Evolutionary conservation across 2,329 filamentous ascomycete genomes (phyloP).

Genomic region (Alternaria panax): DNA sequence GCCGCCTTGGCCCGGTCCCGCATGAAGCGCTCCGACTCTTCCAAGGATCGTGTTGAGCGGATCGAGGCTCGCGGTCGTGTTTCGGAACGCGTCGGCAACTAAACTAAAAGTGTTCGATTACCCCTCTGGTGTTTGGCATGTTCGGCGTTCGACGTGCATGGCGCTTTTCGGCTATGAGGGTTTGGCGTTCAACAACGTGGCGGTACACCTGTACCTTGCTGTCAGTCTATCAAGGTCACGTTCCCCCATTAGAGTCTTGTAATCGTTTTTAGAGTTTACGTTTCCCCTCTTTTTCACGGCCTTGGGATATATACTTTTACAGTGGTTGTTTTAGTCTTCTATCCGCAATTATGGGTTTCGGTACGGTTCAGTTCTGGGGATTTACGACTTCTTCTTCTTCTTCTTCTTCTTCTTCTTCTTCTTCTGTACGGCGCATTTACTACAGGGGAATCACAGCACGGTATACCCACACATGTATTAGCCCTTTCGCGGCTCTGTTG

Average conservation of each 20-base stretch:
- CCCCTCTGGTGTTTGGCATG: neutral
- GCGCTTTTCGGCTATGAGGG: neutral
- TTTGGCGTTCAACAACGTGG: neutral
- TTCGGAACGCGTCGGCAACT: conserved; percentile 22
- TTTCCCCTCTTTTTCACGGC: neutral
- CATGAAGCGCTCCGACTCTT: conserved; percentile 18
- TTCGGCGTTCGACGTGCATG: neutral
- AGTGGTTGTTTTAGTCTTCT: neutral
- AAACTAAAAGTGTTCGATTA: conserved; percentile 17
- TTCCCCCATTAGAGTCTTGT: neutral
- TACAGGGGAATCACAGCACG: conserved; percentile 16
- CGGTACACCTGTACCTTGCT: too few relatives aligned
- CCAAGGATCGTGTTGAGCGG: conserved; percentile 21
- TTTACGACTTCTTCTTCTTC: too few relatives aligned
- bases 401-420: neutral
- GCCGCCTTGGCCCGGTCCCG: conserved; percentile 18
- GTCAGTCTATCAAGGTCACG: neutral
- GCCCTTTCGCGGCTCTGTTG: conserved; percentile 1
- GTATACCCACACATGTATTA: conserved; percentile 21
- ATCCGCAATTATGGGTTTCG: neutral
- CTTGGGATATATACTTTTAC: neutral
- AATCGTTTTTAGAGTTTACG: conserved; percentile 1
- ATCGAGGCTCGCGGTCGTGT: conserved; percentile 28
- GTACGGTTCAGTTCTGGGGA: neutral
- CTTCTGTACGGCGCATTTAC: conserved; percentile 11